phyloP scores from a whole-genome alignment of 768 basidiomycete genomes.

The Daedaleopsis sinensis region DNA sequence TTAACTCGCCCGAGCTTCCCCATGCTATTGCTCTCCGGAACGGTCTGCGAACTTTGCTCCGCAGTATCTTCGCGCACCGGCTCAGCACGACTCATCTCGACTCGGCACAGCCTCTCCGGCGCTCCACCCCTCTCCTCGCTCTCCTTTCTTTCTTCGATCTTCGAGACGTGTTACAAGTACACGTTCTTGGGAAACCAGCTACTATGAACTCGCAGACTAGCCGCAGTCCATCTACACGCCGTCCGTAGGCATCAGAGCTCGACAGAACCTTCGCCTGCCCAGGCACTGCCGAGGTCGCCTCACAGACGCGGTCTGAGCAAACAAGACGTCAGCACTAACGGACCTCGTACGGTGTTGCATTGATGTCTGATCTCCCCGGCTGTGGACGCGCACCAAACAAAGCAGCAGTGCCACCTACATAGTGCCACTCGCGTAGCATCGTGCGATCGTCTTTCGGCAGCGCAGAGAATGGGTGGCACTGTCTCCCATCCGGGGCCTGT shows the following conservation, averaged over 20 bases:
- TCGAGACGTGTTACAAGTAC: neutral
- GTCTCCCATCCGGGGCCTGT: neutral
- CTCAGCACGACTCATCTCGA: neutral
- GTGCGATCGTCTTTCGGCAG: neutral
- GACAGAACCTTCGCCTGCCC: neutral
- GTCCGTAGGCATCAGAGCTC: neutral
- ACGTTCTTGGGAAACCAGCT: neutral
- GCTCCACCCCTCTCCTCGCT: neutral
- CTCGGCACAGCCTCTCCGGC: neutral
- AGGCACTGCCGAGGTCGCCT: neutral
- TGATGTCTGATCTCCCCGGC: neutral
- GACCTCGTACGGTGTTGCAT: neutral
- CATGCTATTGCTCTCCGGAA: neutral
- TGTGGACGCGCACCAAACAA: neutral
- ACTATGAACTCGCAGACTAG: neutral
- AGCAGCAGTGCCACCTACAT: neutral
- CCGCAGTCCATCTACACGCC: neutral
- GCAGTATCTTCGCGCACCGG: constrained; percentile 7
- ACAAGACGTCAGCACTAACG: neutral
- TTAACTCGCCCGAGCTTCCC: constrained; percentile 4
- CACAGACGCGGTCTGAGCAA: neutral
- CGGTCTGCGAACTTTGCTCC: constrained; percentile 1
- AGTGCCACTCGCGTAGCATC: neutral
- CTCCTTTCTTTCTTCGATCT: neutral
- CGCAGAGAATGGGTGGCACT: neutral